Conservation (phyloP, 495 filamentous ascomycete species). For the Aspergillus carlsbadensis region DNA sequence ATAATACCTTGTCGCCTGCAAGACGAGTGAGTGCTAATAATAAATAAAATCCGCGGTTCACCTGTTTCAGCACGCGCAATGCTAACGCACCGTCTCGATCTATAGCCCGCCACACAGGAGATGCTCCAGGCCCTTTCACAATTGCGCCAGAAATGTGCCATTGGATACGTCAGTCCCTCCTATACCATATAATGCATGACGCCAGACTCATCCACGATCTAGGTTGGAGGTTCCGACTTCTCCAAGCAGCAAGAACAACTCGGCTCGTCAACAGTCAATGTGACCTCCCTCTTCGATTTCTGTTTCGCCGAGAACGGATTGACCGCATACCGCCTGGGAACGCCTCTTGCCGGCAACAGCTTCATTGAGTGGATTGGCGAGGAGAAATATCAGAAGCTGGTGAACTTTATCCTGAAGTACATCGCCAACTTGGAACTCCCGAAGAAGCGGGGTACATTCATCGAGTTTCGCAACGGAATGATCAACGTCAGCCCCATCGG, state of each 20-base stretch:
- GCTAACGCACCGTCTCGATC: background rate
- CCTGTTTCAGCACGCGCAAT: too few species aligned
- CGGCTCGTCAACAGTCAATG: slow-evolving; percentile 59
- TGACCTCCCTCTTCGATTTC: slow-evolving; percentile 87
- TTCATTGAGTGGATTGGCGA: slow-evolving; percentile 96
- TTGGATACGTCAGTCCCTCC: slow-evolving; percentile 65
- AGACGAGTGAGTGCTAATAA: slow-evolving; percentile 56
- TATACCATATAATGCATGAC: slow-evolving; percentile 1
- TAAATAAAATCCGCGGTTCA: background rate
- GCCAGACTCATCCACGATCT: slow-evolving; percentile 13
- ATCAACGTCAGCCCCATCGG: slow-evolving; percentile 91
- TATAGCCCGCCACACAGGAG: slow-evolving; percentile 65
- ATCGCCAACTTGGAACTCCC: slow-evolving; percentile 83
- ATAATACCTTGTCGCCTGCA: slow-evolving; percentile 79
- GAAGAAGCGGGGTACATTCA: slow-evolving; percentile 90
- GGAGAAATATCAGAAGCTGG: slow-evolving; percentile 84
- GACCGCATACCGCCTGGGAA: slow-evolving; percentile 80
- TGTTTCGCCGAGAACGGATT: slow-evolving; percentile 96
- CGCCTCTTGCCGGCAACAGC: slow-evolving; percentile 65
- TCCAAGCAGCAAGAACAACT: slow-evolving; percentile 96
- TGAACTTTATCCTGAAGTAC: slow-evolving; percentile 82
- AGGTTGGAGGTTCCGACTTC: slow-evolving; percentile 80
- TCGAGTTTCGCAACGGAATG: slow-evolving; percentile 97
- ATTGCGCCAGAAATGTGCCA: slow-evolving; percentile 84
- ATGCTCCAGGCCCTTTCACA: slow-evolving; percentile 77